Conservation (phyloP, 495 filamentous ascomycete species). For the Viridothelium virens region DNA sequence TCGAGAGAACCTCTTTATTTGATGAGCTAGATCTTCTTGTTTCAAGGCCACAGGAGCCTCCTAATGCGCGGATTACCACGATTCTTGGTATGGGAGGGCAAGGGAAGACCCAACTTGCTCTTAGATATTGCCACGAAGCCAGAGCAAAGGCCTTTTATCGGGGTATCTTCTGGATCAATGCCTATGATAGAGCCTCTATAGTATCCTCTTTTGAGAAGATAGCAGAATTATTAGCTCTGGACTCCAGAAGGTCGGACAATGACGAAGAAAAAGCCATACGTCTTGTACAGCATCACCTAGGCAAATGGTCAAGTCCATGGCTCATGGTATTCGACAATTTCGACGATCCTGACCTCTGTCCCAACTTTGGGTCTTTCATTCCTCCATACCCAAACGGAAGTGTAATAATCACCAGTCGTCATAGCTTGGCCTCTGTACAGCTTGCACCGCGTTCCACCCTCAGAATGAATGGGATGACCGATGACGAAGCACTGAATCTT, state of each 20-base stretch:
- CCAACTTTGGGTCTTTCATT: background rate
- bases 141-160: background rate
- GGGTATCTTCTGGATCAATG: slow-evolving; percentile 9
- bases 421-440: background rate
- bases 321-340: slow-evolving; percentile 7
- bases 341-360: background rate
- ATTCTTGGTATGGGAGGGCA: background rate
- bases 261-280: background rate
- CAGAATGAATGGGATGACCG: background rate
- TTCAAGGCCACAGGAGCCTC: background rate
- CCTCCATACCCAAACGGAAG: background rate
- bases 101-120: background rate
- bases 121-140: background rate
- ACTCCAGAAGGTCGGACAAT: background rate
- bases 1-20: background rate
- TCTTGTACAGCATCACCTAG: background rate
- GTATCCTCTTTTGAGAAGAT: background rate
- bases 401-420: background rate
- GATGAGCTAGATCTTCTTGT: background rate
- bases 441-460: background rate
- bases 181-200: background rate
- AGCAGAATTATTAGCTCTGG: background rate
- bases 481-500: background rate
- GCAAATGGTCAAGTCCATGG: background rate
- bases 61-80: background rate